Base-by-base conservation (phyloP, 1,284 basidiomycete genomes). In the Austroboletus niveus region DNA sequence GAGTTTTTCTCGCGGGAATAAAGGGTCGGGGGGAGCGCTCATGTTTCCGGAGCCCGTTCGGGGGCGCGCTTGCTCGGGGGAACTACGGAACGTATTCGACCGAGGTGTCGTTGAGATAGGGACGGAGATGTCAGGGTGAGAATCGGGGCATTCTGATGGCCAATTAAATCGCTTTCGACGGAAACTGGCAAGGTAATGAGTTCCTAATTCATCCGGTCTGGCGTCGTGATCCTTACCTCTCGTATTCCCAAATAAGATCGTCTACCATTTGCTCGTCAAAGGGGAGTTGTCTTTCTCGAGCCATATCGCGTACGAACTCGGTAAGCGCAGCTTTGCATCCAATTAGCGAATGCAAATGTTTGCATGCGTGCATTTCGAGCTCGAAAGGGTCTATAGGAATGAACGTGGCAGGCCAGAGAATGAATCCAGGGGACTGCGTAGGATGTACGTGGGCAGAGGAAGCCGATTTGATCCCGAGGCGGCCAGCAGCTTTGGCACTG, bases 291-390 rank as follows among this genome's bases (percentile, higher is more conserved):
- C 43, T 52, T 11, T 58, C 67, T 46, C 74, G 77, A 15, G 63
- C 61, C 40, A 76, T 71, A 3, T 72, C 71, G 31, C 54, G 60
- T 45, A 85, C 61, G 60, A 72, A 82, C 40, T 79, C 77, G n/a
- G 59, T 62, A 9, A 89, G 68, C 2, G 84, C 83, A 41, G 72
- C 71, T 59, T 80, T 80, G 60, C 79, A 84, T 24, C 79, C 79
- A 20, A 89, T 70, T 4, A 89, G 62, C 8, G 75, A 75, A 61
- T 89, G 82, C 47, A 86, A 69, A 60, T 84, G 75, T 65, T 81
- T 82, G 68, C 79, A 82, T 9, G 81, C 75, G 58, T 88, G 82
- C 78, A 84, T 81, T 70, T 89, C 85, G 40, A 88, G 69, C 61
- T 87, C 85, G 3, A 65, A 60, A 10, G 84, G 74, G 1, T 73